These are phyloP conservation scores for Bipolaris sorokiniana DNA, from an alignment of 2,329 filamentous ascomycete species.

Conservation along the genomic window DNA sequence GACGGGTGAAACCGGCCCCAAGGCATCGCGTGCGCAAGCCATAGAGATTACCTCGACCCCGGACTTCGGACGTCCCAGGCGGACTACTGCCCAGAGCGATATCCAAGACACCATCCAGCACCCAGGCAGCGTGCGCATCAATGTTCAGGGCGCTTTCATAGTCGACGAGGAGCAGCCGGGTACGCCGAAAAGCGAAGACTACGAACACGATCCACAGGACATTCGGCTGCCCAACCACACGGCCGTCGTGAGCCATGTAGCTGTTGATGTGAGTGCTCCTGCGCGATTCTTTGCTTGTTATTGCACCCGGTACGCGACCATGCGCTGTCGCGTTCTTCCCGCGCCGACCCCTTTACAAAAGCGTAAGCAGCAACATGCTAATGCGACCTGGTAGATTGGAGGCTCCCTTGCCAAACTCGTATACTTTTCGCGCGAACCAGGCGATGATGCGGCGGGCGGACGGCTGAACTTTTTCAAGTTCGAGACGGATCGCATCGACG, in stretches of 20 bases:
- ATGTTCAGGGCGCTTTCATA: conserved; percentile 95
- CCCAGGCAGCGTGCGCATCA: conserved; percentile 82
- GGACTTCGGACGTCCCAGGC: conserved; percentile 32
- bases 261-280: conserved; percentile 77
- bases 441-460: conserved; percentile 80
- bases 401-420: conserved; percentile 95
- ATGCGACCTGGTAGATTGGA: conserved; percentile 71
- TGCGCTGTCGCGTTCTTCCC: neutral
- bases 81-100: conserved; percentile 46
- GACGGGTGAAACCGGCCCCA: conserved; percentile 41
- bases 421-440: conserved; percentile 90
- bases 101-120: conserved; percentile 62
- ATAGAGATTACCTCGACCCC: conserved; percentile 25
- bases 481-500: conserved; percentile 92
- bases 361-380: conserved; percentile 18
- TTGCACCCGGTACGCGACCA: conserved; percentile 24
- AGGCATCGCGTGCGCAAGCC: conserved; percentile 23
- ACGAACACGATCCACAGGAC: conserved; percentile 80
- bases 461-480: conserved; percentile 95
- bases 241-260: conserved; percentile 93
- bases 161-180: conserved; percentile 72
- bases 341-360: neutral
- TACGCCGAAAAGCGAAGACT: conserved; percentile 59
- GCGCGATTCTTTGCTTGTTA: conserved; percentile 20
- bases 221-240: conserved; percentile 97